Conservation (phyloP, 352 stramenopile species). For the Globisporangium viniferum region DNA sequence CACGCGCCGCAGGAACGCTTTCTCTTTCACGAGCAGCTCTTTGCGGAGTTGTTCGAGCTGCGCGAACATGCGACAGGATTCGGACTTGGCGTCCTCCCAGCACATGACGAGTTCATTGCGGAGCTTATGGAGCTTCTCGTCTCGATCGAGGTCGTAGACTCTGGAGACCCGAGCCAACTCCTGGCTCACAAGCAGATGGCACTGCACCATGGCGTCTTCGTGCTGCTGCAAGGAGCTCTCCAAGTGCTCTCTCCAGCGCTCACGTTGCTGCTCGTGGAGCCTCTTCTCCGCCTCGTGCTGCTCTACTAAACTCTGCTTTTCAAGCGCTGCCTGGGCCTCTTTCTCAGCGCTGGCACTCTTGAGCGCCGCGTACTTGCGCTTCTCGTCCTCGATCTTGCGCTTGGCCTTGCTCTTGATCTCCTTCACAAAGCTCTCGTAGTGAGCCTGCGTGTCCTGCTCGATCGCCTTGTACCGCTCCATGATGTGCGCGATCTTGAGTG, state of each 20-base stretch:
- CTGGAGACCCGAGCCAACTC: conserved; percentile 20
- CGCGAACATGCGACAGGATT: background rate
- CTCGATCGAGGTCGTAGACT: background rate
- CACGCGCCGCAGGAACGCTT: conserved; percentile 17
- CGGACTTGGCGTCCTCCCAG: conserved; percentile 35
- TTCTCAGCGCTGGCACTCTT: background rate
- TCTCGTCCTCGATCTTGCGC: conserved; percentile 25
- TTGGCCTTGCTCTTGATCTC: conserved; percentile 26
- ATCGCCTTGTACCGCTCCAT: conserved; percentile 51
- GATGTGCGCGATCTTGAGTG: conserved; percentile 45
- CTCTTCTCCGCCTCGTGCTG: conserved; percentile 19
- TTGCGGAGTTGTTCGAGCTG: conserved; percentile 14
- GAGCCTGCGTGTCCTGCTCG: conserved; percentile 47
- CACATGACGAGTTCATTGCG: conserved; percentile 34
- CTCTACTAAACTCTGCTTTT: conserved; percentile 18
- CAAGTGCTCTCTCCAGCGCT: conserved; percentile 29
- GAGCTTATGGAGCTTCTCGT: conserved; percentile 16
- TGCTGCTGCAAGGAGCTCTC: conserved; percentile 40
- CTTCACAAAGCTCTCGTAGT: conserved; percentile 54
- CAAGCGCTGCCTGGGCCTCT: background rate
- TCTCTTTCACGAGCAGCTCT: conserved; percentile 21
- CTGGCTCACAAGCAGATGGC: conserved; percentile 16
- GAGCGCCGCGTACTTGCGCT: conserved; percentile 11
- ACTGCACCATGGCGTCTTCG: conserved; percentile 41
- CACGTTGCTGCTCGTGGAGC: conserved; percentile 23